phyloP scores from a whole-genome alignment of 192 early-diverging fungal genomes.

The Anaeromyces robustus region DNA sequence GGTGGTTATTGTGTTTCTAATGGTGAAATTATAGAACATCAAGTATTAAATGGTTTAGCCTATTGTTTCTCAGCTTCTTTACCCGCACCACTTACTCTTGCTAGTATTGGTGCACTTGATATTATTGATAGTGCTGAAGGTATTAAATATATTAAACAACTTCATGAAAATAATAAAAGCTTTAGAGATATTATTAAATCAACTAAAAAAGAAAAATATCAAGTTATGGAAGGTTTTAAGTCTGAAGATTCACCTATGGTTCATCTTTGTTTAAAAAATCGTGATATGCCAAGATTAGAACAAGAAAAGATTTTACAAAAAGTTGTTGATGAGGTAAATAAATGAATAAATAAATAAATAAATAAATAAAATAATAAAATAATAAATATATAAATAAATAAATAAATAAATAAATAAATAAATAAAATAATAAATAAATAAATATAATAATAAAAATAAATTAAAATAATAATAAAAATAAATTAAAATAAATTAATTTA shows the following conservation, averaged over 20 bases:
- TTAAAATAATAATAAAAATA: too few relatives aligned
- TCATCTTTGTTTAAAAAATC: conserved; percentile 44
- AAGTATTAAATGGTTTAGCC: conserved; percentile 56
- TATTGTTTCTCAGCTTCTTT: conserved; percentile 92
- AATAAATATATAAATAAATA: too few relatives aligned
- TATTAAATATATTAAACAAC: conserved; percentile 21
- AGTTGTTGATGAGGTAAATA: conserved; percentile 48
- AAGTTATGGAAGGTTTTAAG: neutral
- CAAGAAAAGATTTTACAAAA: conserved; percentile 64
- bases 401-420: too few relatives aligned
- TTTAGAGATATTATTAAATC: conserved; percentile 43
- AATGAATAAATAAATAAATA: too few relatives aligned
- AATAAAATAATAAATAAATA: too few relatives aligned
- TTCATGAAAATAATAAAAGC: conserved; percentile 44
- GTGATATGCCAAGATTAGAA: neutral
- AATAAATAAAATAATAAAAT: too few relatives aligned
- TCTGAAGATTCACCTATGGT: conserved; percentile 50
- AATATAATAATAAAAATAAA: too few relatives aligned
- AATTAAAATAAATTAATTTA: too few relatives aligned
- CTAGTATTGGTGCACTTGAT: conserved; percentile 68
- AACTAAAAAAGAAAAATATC: conserved; percentile 16
- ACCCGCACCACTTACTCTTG: conserved; percentile 79
- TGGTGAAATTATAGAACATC: conserved; percentile 73
- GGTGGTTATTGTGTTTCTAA: conserved; percentile 89
- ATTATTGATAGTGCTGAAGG: conserved; percentile 23